Evolutionary conservation across 352 stramenopile species (phyloP).

Genomic region (Thraustochytrium sp.): DNA sequence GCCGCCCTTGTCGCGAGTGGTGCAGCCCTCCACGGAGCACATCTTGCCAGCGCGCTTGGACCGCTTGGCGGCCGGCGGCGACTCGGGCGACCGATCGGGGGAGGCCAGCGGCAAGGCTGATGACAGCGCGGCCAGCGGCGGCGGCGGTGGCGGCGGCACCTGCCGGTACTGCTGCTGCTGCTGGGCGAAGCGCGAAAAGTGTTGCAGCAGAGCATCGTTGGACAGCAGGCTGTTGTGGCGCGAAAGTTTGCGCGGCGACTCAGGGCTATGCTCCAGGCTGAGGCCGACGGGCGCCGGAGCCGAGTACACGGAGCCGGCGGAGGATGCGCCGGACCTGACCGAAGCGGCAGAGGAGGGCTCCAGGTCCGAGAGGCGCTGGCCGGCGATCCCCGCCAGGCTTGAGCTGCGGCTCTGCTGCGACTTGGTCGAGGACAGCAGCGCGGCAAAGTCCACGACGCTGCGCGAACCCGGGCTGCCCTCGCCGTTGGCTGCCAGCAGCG

Average conservation of each 20-base stretch:
- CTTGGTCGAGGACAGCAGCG: no score
- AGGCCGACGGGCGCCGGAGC: no score
- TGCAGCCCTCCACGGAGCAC: slow-evolving; percentile 39
- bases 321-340: no score
- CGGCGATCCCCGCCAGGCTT: no score
- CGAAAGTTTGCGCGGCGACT: not conserved
- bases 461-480: not conserved
- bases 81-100: not conserved
- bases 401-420: no score
- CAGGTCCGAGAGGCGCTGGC: no score
- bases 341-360: no score
- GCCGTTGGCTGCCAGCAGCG: no score
- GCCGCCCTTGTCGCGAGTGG: slow-evolving; percentile 65
- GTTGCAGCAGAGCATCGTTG: not conserved
- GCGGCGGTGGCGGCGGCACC: not conserved
- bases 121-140: not conserved
- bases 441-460: not conserved
- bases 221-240: not conserved
- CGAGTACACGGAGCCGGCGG: no score
- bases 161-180: not conserved
- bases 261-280: no score
- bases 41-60: slow-evolving; percentile 15
- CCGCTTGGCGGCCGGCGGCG: not conserved
- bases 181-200: not conserved
- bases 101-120: not conserved